Conservation (phyloP, 805 yeast species). For the Lipomyces sp. region DNA sequence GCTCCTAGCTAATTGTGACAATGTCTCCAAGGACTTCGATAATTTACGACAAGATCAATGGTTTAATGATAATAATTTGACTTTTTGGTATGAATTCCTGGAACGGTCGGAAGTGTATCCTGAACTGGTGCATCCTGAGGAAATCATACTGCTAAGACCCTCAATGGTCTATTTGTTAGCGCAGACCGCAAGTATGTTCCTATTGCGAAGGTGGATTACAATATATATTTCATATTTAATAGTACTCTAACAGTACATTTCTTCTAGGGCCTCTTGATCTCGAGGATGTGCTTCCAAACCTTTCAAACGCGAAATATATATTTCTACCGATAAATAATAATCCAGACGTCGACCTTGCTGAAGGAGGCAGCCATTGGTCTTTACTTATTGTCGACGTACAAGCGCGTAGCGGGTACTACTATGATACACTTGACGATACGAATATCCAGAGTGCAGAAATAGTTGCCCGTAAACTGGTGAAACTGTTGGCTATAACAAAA, state of each 20-base stretch:
- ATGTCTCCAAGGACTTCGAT: conserved; percentile 48
- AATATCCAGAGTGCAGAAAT: conserved; percentile 42
- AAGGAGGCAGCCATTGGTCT: conserved; percentile 78
- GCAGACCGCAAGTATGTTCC: conserved; percentile 35
- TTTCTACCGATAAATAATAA: conserved; percentile 69
- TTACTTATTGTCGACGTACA: conserved; percentile 51
- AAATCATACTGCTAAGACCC: conserved; percentile 47
- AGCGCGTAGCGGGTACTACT: conserved; percentile 50
- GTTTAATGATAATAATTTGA: conserved; percentile 68
- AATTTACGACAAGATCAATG: conserved; percentile 64
- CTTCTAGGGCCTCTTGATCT: conserved; percentile 41
- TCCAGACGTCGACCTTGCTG: conserved; percentile 55
- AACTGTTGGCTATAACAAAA: conserved; percentile 14
- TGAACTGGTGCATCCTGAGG: conserved; percentile 2
- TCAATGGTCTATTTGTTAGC: conserved; percentile 61
- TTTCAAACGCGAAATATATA: conserved; percentile 48
- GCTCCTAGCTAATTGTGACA: background rate
- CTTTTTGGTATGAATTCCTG: conserved; percentile 59
- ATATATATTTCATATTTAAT: background rate
- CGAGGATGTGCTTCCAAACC: conserved; percentile 46
- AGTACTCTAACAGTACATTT: background rate
- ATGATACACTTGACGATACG: conserved; percentile 55
- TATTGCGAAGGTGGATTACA: too few relatives aligned
- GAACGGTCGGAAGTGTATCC: conserved; percentile 34
- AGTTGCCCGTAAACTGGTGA: conserved; percentile 38